Evolutionary conservation across 306 rosid species (phyloP), one percentile per base, ranked within the genome.

Genomic region (Aeschynomene evenia): DNA sequence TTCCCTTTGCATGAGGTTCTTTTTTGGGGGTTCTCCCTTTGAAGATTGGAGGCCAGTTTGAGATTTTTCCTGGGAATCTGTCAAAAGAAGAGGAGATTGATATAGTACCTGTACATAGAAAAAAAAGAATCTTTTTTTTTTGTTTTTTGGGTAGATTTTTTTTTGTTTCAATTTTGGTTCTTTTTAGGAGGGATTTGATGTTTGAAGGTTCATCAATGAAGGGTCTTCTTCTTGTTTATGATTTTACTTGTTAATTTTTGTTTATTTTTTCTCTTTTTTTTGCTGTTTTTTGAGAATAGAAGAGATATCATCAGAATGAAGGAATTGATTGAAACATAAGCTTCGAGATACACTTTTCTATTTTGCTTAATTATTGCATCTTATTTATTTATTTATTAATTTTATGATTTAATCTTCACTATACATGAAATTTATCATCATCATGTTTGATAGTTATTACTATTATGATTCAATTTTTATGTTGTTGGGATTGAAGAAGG

Each of bases 401-500:
- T 20, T 63, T 6, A 1, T 2, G 9, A 11, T 28, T 56, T 26
- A 1, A 9, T 6, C 15, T 28, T 4, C 9, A 2, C 10, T 8
- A 6, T 13, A 26, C 40, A 16, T 76, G 4, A 55, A 60, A 51
- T 19, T 68, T 60, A 10, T 59, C 15, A 37, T 58, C 1, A n/a
- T 49, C 42, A 2, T 8, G n/a, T 75, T 36, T 22, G 28, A 13
- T n/a, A n/a, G n/a, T n/a, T n/a, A n/a, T n/a, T n/a, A n/a, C n/a
- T n/a, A 28, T 1, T n/a, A 4, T 23, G 50, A 26, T 56, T 56
- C 33, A 69, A 71, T 74, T 80, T 72, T 4, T 40, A 51, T 79
- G 71, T 43, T 63, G 43, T 79, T 61, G 79, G 85, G 84, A 75
- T 73, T 67, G 83, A 62, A 59, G 68, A 70, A 64, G 80, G 80